These are phyloP conservation scores for Podospora pseudocomata DNA, from an alignment of 495 filamentous ascomycete genomes.

Conservation along the genomic window DNA sequence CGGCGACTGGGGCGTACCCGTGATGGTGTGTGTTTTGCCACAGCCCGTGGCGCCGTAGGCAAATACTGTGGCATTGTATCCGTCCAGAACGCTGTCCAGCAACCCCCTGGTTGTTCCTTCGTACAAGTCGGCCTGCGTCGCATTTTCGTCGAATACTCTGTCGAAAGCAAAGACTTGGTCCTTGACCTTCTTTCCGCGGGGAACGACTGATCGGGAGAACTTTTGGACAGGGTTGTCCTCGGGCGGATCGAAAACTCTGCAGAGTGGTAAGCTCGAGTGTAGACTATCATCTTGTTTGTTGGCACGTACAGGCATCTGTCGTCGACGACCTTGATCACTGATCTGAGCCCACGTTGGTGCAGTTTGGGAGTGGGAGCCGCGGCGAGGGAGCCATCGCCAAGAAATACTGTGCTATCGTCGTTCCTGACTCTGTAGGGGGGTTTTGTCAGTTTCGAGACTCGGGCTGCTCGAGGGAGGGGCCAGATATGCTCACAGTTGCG, in stretches of 20 bases:
- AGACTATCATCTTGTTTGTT: neutral
- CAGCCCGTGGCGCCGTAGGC: slow-evolving; percentile 98
- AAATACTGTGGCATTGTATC: slow-evolving; percentile 98
- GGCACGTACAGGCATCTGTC: slow-evolving; percentile 84
- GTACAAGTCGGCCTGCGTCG: slow-evolving; percentile 90
- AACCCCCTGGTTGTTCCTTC: slow-evolving; percentile 85
- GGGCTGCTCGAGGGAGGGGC: neutral
- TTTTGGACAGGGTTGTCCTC: slow-evolving; percentile 94
- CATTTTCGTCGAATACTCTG: slow-evolving; percentile 93
- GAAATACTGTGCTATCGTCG: slow-evolving; percentile 86
- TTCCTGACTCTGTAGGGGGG: slow-evolving; percentile 55
- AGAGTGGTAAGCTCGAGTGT: neutral
- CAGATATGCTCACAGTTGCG: slow-evolving; percentile 52
- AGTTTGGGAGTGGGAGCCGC: slow-evolving; percentile 79
- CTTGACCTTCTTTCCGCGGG: slow-evolving; percentile 88
- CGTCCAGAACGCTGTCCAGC: slow-evolving; percentile 91
- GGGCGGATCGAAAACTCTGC: slow-evolving; percentile 94
- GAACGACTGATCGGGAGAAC: slow-evolving; percentile 78
- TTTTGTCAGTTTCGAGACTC: slow-evolving; percentile 16
- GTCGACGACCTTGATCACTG: slow-evolving; percentile 94
- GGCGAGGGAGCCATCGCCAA: slow-evolving; percentile 92
- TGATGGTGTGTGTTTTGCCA: slow-evolving; percentile 98
- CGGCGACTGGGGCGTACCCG: slow-evolving; percentile 81
- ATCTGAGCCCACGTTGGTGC: slow-evolving; percentile 77
- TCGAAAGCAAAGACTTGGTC: slow-evolving; percentile 98